These are phyloP conservation scores for Puccinia coronata DNA, from an alignment of 1,284 basidiomycete species.

Conservation along the genomic window DNA sequence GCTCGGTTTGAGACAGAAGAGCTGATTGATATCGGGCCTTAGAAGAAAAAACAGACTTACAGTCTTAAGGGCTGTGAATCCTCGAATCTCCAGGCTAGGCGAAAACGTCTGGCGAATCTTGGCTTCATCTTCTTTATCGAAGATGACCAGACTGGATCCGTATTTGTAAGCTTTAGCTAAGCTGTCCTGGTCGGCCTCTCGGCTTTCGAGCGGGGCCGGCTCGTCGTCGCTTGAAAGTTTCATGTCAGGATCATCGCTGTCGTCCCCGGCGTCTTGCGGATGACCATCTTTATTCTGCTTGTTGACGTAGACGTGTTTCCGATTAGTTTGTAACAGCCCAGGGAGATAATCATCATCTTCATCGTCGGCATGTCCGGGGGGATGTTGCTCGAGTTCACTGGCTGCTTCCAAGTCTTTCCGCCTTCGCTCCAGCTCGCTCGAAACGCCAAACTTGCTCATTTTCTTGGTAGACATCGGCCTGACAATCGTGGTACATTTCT, in stretches of 20 bases:
- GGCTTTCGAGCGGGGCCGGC: not conserved
- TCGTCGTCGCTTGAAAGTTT: conserved; percentile 17
- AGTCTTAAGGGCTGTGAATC: not conserved
- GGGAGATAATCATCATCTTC: conserved; percentile 4
- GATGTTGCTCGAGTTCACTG: not conserved
- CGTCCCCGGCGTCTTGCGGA: not conserved
- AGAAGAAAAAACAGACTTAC: conserved; percentile 29
- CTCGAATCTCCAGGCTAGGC: conserved; percentile 28
- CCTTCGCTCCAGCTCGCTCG: conserved; percentile 12
- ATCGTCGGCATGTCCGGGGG: conserved; percentile 6
- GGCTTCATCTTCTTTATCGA: conserved; percentile 36
- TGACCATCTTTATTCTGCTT: conserved; percentile 4
- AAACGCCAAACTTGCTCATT: conserved; percentile 33
- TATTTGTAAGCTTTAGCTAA: conserved; percentile 41
- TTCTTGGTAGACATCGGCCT: conserved; percentile 46
- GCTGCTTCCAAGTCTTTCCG: not conserved
- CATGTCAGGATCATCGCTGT: conserved; percentile 10
- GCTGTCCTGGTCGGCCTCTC: conserved; percentile 22
- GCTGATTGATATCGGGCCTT: not conserved
- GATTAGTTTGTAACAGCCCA: conserved; percentile 29
- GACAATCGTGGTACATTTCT: conserved; percentile 27
- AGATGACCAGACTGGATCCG: conserved; percentile 24
- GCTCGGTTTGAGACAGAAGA: not conserved
- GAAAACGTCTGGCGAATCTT: conserved; percentile 29
- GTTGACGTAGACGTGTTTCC: conserved; percentile 31